Conservation (phyloP, 805 yeast genomes). For the Saccharomycopsis capsularis region DNA sequence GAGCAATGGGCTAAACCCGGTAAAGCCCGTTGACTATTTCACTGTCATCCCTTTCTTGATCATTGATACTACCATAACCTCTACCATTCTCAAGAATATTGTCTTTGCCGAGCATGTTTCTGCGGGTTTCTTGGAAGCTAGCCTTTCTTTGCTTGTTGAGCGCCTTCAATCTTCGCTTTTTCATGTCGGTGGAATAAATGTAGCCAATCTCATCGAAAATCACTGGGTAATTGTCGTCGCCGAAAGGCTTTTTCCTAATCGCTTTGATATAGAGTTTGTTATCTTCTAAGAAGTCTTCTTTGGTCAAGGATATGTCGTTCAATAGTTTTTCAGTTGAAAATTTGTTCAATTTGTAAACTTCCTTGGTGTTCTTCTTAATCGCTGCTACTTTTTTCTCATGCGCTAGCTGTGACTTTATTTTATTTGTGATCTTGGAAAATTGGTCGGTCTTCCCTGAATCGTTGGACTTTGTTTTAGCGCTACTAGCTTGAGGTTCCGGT, state of each 20-base stretch:
- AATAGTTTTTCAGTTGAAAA: slow-evolving; percentile 7
- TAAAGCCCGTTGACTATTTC: no score
- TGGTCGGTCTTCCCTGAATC: slow-evolving; percentile 2
- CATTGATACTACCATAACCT: no score
- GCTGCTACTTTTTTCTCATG: slow-evolving; percentile 16
- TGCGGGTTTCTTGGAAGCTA: no score
- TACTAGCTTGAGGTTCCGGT: no score
- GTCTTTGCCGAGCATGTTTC: no score
- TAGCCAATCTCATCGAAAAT: slow-evolving; percentile 28
- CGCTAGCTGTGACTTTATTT: slow-evolving; percentile 14
- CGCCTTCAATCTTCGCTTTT: slow-evolving; percentile 26
- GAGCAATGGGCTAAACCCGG: no score
- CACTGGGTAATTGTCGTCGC: slow-evolving; percentile 38
- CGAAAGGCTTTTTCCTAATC: slow-evolving; percentile 31
- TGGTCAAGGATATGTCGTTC: slow-evolving; percentile 10
- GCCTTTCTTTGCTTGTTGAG: no score
- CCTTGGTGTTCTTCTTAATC: slow-evolving; percentile 14
- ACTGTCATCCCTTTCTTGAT: no score
- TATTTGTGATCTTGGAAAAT: slow-evolving; percentile 6
- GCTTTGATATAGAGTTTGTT: slow-evolving; percentile 31
- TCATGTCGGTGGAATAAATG: slow-evolving; percentile 25
- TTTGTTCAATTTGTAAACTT: slow-evolving; percentile 8
- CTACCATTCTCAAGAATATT: no score
- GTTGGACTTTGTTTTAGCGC: not conserved
- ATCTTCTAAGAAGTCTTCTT: slow-evolving; percentile 31